Conservation (phyloP, 108 stramenopile genomes). For the Skeletonema costatum region DNA sequence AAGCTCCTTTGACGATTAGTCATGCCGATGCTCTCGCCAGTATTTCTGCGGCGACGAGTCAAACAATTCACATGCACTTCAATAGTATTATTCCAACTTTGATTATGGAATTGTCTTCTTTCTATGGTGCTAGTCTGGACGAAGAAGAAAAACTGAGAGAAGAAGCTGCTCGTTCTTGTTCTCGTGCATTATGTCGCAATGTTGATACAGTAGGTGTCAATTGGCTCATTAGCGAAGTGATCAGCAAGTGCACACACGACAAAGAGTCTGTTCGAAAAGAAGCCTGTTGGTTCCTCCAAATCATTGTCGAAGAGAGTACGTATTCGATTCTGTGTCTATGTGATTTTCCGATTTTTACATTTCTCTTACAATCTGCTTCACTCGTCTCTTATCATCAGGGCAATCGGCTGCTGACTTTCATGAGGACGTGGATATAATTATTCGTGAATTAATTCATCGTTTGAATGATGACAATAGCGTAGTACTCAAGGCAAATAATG, state of each 20-base stretch:
- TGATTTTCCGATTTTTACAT: background rate
- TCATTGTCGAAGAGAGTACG: conserved; percentile 81
- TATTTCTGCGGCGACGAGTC: conserved; percentile 86
- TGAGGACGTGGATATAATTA: conserved; percentile 80
- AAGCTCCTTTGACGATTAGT: conserved; percentile 77
- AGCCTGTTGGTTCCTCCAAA: conserved; percentile 79
- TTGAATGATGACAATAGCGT: conserved; percentile 85
- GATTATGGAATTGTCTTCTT: conserved; percentile 68
- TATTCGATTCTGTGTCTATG: conserved; percentile 6
- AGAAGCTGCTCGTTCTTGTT: conserved; percentile 62
- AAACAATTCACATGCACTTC: conserved; percentile 88
- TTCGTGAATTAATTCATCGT: conserved; percentile 90
- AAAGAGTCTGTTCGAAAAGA: conserved; percentile 74
- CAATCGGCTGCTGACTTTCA: conserved; percentile 87
- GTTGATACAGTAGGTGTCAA: conserved; percentile 83
- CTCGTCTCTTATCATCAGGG: conserved; percentile 49
- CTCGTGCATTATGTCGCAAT: conserved; percentile 62
- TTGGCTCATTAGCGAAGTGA: conserved; percentile 79
- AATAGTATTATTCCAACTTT: conserved; percentile 76
- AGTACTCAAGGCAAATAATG: conserved; percentile 68
- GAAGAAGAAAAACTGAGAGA: conserved; percentile 67
- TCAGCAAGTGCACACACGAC: conserved; percentile 74
- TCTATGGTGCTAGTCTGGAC: conserved; percentile 35
- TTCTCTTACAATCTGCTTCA: conserved; percentile 15
- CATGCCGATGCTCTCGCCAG: conserved; percentile 90